A percentile compares a stretch with the other conserved stretches of the same genome.
Conservation (phyloP, 1,284 basidiomycete genomes). For the Salmacisia buchloeana region DNA sequence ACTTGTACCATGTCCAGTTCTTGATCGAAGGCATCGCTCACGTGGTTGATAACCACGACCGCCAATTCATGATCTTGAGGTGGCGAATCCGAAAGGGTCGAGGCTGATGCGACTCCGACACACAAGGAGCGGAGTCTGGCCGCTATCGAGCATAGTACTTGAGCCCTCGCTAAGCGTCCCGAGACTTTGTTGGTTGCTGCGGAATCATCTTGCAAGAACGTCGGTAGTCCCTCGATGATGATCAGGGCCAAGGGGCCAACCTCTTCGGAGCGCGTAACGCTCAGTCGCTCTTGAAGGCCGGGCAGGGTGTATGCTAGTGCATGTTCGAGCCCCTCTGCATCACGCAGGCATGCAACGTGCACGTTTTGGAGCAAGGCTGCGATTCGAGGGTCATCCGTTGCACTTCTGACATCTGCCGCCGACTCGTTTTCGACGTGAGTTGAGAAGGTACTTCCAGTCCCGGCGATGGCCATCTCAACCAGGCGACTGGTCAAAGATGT, state of each 20-base stretch:
- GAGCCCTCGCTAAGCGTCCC: neutral
- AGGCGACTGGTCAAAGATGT: constrained; percentile 18
- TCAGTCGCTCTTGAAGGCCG: constrained; percentile 16
- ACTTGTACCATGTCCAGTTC: constrained; percentile 21
- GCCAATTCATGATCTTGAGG: constrained; percentile 8
- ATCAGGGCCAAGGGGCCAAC: constrained; percentile 19
- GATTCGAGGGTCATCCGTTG: constrained; percentile 2
- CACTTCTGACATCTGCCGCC: neutral
- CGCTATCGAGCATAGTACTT: neutral
- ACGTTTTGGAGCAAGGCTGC: constrained; percentile 14
- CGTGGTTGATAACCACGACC: constrained; percentile 36
- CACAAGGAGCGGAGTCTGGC: neutral
- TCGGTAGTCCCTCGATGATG: constrained; percentile 33
- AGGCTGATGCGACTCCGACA: neutral
- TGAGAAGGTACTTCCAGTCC: neutral
- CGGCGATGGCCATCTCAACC: constrained; percentile 14
- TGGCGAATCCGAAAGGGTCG: neutral
- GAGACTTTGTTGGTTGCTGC: constrained; percentile 11
- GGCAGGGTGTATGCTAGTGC: constrained; percentile 34
- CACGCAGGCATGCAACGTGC: constrained; percentile 12
- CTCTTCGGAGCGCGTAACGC: too few species aligned
- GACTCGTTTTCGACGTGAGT: neutral
- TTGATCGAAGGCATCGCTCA: constrained; percentile 32
- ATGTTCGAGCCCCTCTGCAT: constrained; percentile 24
- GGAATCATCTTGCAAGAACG: constrained; percentile 34